Evolutionary conservation across 352 stramenopile species (phyloP).

Genomic region (Phytophthora colocasiae): DNA sequence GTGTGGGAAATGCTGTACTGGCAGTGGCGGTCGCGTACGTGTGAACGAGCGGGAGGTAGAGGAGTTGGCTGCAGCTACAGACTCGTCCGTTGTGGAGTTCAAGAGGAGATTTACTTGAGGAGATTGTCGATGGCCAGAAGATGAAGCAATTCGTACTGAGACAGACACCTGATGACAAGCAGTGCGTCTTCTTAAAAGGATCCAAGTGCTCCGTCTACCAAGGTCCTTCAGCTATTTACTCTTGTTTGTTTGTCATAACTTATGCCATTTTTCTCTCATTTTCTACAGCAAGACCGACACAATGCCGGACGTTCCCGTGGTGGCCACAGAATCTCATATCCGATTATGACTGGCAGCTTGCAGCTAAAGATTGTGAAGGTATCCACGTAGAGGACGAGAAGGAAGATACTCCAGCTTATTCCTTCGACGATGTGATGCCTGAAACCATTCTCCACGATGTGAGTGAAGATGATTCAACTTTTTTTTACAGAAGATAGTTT

Average conservation of each 20-base stretch:
- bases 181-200: slow-evolving; percentile 74
- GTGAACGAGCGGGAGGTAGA: slow-evolving; percentile 71
- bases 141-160: slow-evolving; percentile 46
- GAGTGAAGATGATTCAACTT: slow-evolving; percentile 1
- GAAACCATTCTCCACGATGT: slow-evolving; percentile 79
- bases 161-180: slow-evolving; percentile 60
- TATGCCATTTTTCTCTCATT: no score
- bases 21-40: slow-evolving; percentile 65
- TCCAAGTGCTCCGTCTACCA: slow-evolving; percentile 75
- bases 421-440: slow-evolving; percentile 62
- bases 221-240: slow-evolving; percentile 37
- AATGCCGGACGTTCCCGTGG: slow-evolving; percentile 86
- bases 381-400: slow-evolving; percentile 35
- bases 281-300: slow-evolving; percentile 64
- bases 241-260: no score
- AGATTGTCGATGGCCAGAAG: slow-evolving; percentile 28
- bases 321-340: slow-evolving; percentile 83
- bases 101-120: slow-evolving; percentile 44
- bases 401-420: slow-evolving; percentile 20
- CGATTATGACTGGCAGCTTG: slow-evolving; percentile 80
- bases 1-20: slow-evolving; percentile 85
- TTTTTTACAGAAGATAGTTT: no score
- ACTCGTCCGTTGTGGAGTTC: slow-evolving; percentile 43
- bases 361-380: slow-evolving; percentile 70
- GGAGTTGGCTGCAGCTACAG: slow-evolving; percentile 45